Evolutionary conservation across 2,329 filamentous ascomycete genomes (phyloP).

Genomic region (Fusarium sp.): DNA sequence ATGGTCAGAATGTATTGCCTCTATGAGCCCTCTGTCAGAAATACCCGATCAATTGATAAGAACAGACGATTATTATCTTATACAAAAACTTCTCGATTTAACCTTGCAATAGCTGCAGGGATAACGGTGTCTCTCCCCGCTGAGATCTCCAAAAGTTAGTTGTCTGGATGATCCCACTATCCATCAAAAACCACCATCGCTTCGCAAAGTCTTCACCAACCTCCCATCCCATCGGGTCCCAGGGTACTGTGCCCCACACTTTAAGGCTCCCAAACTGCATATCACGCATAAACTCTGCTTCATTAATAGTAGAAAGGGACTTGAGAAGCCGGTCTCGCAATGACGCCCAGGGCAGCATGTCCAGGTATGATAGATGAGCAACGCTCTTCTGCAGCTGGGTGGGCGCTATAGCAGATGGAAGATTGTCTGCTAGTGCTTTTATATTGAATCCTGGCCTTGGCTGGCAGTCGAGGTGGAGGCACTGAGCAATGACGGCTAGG

Average conservation of each 20-base stretch:
- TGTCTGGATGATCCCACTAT: constrained; percentile 9
- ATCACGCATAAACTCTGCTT: constrained; percentile 7
- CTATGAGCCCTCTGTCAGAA: rapidly evolving
- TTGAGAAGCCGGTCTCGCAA: constrained; percentile 21
- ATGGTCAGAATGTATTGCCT: not conserved
- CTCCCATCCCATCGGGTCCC: constrained; percentile 57
- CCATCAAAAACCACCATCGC: constrained; percentile 37
- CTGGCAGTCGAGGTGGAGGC: constrained; percentile 13
- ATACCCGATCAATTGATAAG: rapidly evolving
- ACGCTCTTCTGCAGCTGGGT: constrained; percentile 18
- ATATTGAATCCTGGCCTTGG: not conserved
- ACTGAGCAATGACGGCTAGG: not conserved
- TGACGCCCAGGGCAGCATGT: constrained; percentile 28
- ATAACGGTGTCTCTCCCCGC: not conserved
- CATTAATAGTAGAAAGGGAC: constrained; percentile 17
- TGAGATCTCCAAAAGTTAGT: constrained; percentile 36
- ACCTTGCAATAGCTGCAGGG: not conserved
- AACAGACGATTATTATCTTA: rapidly evolving
- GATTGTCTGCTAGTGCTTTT: not conserved
- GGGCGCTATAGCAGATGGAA: not conserved
- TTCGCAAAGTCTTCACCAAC: constrained; percentile 54
- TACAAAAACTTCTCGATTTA: rapidly evolving
- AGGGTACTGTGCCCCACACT: constrained; percentile 15
- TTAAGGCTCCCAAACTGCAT: constrained; percentile 1
- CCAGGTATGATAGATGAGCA: constrained; percentile 19